A percentile compares a stretch with the other conserved stretches of the same genome.
These are phyloP conservation scores for Phytophthora rubi DNA, from an alignment of 352 stramenopile genomes.

Conservation along the genomic window DNA sequence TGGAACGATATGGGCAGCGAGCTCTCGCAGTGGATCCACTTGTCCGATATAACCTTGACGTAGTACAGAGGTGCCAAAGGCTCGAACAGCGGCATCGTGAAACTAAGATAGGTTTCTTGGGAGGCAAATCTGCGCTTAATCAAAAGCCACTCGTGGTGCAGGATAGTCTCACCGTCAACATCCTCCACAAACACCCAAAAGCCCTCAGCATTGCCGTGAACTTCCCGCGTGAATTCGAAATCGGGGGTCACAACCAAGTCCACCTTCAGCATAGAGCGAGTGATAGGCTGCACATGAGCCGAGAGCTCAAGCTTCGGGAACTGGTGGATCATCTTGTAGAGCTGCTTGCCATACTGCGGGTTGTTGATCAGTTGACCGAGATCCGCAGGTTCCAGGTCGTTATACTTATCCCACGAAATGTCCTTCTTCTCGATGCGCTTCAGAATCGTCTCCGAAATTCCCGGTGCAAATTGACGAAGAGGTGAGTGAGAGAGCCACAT, in stretches of 20 bases:
- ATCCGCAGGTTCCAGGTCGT: slow-evolving; percentile 97
- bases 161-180: slow-evolving; percentile 97
- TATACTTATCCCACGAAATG: slow-evolving; percentile 98
- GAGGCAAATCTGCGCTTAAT: slow-evolving; percentile 90
- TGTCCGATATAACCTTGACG: slow-evolving; percentile 97
- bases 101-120: slow-evolving; percentile 89
- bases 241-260: slow-evolving; percentile 97
- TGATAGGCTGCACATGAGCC: slow-evolving; percentile 98
- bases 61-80: slow-evolving; percentile 98
- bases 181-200: slow-evolving; percentile 99
- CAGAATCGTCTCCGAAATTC: slow-evolving; percentile 95
- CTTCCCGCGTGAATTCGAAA: slow-evolving; percentile 97
- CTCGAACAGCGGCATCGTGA: slow-evolving; percentile 98
- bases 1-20: slow-evolving; percentile 98
- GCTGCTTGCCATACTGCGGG: slow-evolving; percentile 97
- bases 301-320: slow-evolving; percentile 97
- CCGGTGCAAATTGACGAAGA: slow-evolving; percentile 95
- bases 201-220: slow-evolving; percentile 96
- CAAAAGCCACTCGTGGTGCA: slow-evolving; percentile 98
- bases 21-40: slow-evolving; percentile 98
- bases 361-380: slow-evolving; percentile 98
- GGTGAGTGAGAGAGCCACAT: slow-evolving; percentile 98
- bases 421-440: slow-evolving; percentile 99
- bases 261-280: slow-evolving; percentile 95
- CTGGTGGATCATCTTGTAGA: slow-evolving; percentile 99